Base-by-base conservation (phyloP, 1,284 basidiomycete species). In the Schizophyllum amplum region DNA sequence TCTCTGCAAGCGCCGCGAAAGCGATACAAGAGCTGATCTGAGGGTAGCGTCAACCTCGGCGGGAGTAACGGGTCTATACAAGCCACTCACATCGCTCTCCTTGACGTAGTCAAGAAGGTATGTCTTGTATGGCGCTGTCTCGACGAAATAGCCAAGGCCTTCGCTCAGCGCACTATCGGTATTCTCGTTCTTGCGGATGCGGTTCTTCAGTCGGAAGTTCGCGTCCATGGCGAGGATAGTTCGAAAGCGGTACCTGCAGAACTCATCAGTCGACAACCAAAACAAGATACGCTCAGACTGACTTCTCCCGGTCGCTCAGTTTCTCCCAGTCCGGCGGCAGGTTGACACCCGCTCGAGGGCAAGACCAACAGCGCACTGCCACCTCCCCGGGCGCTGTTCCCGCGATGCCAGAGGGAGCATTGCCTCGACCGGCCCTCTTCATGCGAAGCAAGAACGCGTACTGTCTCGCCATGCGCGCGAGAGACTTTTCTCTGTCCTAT, bases 141-240 rank as follows among this genome's bases (percentile, higher is more conserved):
- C 60, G 2, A 71, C 67, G 48, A 71, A 72, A 42, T 67, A 72
- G 0, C 60, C 62, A 57, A 55, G 62, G 0, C 70, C 68, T 0
- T 51, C 25, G 0, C 61, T 63, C 0, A 72, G 59, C 4, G 60
- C 59, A 0, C 67, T 67, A 57, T 71, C 1, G 56, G 62, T 23
- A 61, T 61, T 22, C 42, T 56, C 7, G 22, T n/a, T 21, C 55
- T 53, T n/a, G 42, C 55, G 20, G 59, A 62, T 2, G 61, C 57
- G 0, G 57, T 22, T 1, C 24, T 59, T 61, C n/a, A 66, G 53
- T 0, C 63, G 59, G 48, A 65, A 65, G 50, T 59, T 60, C 1
- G 64, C 64, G 47, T 66, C 64, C 0, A 65, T 23, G 1, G 61
- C 61, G 0, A 62, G 23, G 23, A 59, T 26, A 5, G 65, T 46